Evolutionary conservation across 768 basidiomycete species (phyloP), one percentile per base, ranked within the genome.

Genomic region (Baorangia bicolor): DNA sequence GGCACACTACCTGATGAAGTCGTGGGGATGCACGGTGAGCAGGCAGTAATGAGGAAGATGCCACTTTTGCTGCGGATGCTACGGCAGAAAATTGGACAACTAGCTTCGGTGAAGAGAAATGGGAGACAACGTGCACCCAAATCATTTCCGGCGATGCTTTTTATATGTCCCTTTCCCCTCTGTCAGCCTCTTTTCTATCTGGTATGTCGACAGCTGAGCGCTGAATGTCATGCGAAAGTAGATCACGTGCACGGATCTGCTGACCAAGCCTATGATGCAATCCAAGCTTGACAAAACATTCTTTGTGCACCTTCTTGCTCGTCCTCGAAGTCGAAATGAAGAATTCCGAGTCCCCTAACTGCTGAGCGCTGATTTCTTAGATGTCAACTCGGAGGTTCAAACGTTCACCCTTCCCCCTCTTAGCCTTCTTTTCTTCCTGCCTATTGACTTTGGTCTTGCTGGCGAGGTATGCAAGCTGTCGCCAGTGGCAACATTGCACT

Each of bases 1-100:
- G 39, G 42, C 28, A 60, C 52, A 9, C 39, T 61, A 71, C 69
- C 65, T 71, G 67, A 46, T 46, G 49, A 38, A 73, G 69, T 49
- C 71, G 59, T 13, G 51, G 31, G 10, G 49, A 40, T 35, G 63
- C 54, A n/a, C 59, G 53, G 9, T 31, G 49, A 43, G 50, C 31
- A 50, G 53, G 14, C 14, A n/a, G 34, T 31, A 30, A 42, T 10
- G 55, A n/a, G 13, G 51, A 57, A 50, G 50, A 38, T 44, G 51
- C 35, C 28, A 61, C n/a, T 60, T 57, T 69, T n/a, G 59, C 35
- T 21, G 53, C 28, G 18, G 54, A 51, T n/a, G 55, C 18, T 42
- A 46, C 27, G 25, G 48, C 42, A 51, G 41, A 48, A 4, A 51
- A 39, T 54, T 48, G 57, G 34, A 49, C 46, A 35, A 63, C 43